These are phyloP conservation scores for Dactylellina drechsleri DNA, from an alignment of 2,329 filamentous ascomycete species.

Conservation along the genomic window DNA sequence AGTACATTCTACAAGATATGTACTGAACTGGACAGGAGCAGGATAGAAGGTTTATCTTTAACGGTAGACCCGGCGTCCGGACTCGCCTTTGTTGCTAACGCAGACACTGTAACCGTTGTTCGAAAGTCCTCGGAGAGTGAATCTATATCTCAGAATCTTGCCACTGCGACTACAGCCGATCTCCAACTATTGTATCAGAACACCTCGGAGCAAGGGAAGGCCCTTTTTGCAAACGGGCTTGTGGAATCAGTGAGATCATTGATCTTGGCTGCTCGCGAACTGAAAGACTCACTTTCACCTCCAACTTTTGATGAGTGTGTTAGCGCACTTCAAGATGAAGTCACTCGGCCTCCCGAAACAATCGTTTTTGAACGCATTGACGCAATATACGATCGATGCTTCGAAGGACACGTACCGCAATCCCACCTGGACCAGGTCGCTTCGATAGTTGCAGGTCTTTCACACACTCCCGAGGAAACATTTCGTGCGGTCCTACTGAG, in stretches of 20 bases:
- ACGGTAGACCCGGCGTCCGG: constrained; percentile 76
- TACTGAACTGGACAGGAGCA: constrained; percentile 83
- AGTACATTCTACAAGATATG: constrained; percentile 86
- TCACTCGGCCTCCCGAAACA: constrained; percentile 77
- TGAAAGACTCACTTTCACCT: constrained; percentile 76
- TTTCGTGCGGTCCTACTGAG: constrained; percentile 31
- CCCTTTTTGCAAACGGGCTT: constrained; percentile 40
- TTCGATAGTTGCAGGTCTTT: constrained; percentile 28
- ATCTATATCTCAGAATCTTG: constrained; percentile 75
- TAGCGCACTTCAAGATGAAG: constrained; percentile 74
- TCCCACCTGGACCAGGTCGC: constrained; percentile 69
- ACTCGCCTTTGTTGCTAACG: constrained; percentile 83
- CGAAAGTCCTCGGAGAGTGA: constrained; percentile 83
- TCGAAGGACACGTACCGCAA: constrained; percentile 81
- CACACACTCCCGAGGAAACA: constrained; percentile 25
- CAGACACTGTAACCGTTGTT: constrained; percentile 81
- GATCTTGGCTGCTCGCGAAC: constrained; percentile 74
- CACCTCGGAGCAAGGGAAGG: constrained; percentile 25
- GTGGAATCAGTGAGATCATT: constrained; percentile 62
- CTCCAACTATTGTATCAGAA: constrained; percentile 55
- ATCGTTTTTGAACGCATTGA: constrained; percentile 79
- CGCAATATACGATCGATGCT: constrained; percentile 79
- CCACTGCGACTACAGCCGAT: constrained; percentile 65
- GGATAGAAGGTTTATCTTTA: constrained; percentile 82
- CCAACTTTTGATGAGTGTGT: constrained; percentile 75